Evolutionary conservation across 1,284 basidiomycete species (phyloP).

Genomic region (Trichosporon coremiiforme): DNA sequence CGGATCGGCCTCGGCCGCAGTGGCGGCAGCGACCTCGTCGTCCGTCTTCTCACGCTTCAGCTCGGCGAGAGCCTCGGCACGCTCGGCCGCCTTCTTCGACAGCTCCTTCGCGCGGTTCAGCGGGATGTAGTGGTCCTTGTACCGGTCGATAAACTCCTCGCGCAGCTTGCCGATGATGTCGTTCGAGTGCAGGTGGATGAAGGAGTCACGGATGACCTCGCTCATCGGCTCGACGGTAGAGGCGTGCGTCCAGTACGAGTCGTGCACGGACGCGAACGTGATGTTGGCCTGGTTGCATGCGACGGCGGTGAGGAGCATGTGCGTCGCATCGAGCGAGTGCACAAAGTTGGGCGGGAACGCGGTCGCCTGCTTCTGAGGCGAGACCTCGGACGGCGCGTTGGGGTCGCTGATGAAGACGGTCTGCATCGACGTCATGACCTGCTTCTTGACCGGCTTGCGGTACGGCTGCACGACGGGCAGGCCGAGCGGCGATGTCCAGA

Average conservation of each 20-base stretch:
- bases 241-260: conserved; percentile 99
- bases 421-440: conserved; percentile 79
- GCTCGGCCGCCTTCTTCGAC: conserved; percentile 26
- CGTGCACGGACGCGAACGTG: conserved; percentile 94
- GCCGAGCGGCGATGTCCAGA: conserved; percentile 95
- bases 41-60: conserved; percentile 33
- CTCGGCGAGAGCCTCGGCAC: conserved; percentile 36
- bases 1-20: not conserved
- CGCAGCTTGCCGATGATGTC: conserved; percentile 69
- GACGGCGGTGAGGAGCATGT: conserved; percentile 98
- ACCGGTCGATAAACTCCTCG: conserved; percentile 72
- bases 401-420: conserved; percentile 94
- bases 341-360: conserved; percentile 99
- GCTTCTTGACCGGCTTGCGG: conserved; percentile 78
- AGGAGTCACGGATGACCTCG: conserved; percentile 84
- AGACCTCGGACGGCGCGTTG: conserved; percentile 75
- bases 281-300: conserved; percentile 73
- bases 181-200: conserved; percentile 86
- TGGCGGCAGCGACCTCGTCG: not conserved
- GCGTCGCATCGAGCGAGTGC: conserved; percentile 95
- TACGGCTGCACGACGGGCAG: conserved; percentile 97
- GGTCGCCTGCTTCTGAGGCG: conserved; percentile 82
- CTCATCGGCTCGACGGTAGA: conserved; percentile 87
- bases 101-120: conserved; percentile 52
- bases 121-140: conserved; percentile 73